A percentile compares a stretch with the other conserved stretches of the same genome.
These are phyloP conservation scores for Leccinum disarticulatum DNA, from an alignment of 768 basidiomycete species.

Conservation along the genomic window DNA sequence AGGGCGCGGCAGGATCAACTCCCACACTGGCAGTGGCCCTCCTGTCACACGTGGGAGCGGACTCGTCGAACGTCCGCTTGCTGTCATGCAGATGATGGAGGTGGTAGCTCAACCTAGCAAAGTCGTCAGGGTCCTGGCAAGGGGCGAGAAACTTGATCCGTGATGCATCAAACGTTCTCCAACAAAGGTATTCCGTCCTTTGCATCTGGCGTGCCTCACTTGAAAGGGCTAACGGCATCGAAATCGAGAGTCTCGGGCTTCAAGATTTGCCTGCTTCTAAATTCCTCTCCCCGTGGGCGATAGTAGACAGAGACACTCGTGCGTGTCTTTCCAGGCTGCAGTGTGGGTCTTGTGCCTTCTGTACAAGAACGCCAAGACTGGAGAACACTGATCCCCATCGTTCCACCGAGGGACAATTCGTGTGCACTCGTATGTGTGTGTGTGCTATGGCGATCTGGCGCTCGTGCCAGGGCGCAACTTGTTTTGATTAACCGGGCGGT, in stretches of 20 bases:
- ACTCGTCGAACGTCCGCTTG: constrained; percentile 75
- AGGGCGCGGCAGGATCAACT: constrained; percentile 31
- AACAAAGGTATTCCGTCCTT: constrained; percentile 13
- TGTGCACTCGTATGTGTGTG: constrained; percentile 24
- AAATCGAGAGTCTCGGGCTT: constrained; percentile 20
- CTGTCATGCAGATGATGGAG: constrained; percentile 83
- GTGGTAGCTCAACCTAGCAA: constrained; percentile 70
- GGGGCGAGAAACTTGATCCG: constrained; percentile 80
- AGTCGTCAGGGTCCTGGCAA: constrained; percentile 75
- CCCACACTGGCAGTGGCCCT: constrained; percentile 19
- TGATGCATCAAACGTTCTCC: constrained; percentile 9
- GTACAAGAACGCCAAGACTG: constrained; percentile 18
- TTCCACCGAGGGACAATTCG: constrained; percentile 22
- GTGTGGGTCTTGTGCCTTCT: constrained; percentile 14
- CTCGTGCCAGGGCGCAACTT: constrained; percentile 19
- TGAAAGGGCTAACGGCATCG: not conserved
- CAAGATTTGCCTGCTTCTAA: constrained; percentile 20
- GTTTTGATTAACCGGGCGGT: constrained; percentile 20
- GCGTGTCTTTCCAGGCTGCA: constrained; percentile 26
- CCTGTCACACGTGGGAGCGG: constrained; percentile 33
- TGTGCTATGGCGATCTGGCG: constrained; percentile 18
- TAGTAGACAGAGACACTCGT: constrained; percentile 21
- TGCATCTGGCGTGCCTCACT: not conserved
- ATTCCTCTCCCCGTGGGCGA: constrained; percentile 14
- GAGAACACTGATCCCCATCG: constrained; percentile 17